Evolutionary conservation across 345 rosid genomes (phyloP), one percentile per base, ranked within the genome.

Genomic region (Eutrema heterophyllum): DNA sequence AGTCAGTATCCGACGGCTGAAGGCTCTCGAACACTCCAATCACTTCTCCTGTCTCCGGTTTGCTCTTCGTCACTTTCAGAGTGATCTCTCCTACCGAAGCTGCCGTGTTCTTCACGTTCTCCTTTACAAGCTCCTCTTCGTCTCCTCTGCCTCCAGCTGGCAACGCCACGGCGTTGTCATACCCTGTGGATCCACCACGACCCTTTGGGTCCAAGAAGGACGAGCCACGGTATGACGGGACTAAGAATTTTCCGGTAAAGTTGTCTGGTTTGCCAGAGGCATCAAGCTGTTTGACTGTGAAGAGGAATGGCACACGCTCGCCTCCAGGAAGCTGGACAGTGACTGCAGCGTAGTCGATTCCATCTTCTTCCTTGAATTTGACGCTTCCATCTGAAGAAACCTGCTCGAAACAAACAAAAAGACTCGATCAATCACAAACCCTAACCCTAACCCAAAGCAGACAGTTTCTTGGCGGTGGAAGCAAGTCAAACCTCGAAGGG

Each of bases 181-280:
- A 94, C 15, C 98, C 98, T 6, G 89, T 85, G 6, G 97, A 94
- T 4, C 98, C 96, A 69, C 97, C 96, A 54, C 97, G 82, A 15
- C 98, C 98, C 90, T 94, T 94, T 10, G 98, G 98, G 93, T 94
- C 98, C 87, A 94, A 85, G 86, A 94, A 94, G 4, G 98, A 91
- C 0, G 98, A 82, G 13, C 97, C 98, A 21, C 93, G 91, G 88
- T 94, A 94, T 0, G 96, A 88, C 0, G 97, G 97, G 13, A 94
- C 97, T 1, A 91, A 79, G 73, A 81, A 94, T 29, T 87, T 85
- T 13, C 98, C 98, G 0, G 88, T 36, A 50, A 94, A 91, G 83
- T 51, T 83, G 2, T 94, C 92, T 0, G 97, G 93, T 70, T 91
- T 94, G 44, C 98, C 98, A 1, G 96, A 80, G 45, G 98, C 98